Base-by-base conservation (phyloP, 1,284 basidiomycete species). In the Rhodotorula sp. region DNA sequence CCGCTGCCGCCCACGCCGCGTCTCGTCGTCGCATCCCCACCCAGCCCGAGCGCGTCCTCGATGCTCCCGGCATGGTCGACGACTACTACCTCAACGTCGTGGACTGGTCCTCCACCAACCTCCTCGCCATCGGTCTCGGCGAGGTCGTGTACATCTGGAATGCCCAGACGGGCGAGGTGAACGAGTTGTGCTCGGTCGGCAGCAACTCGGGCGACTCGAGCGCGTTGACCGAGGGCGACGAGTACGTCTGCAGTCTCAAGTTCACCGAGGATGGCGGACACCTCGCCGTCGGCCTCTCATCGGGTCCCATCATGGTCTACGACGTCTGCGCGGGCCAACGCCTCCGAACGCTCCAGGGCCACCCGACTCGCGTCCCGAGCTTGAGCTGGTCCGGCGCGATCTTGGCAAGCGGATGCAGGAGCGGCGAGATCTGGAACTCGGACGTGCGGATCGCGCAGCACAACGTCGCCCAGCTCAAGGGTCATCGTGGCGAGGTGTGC, bases 51-150 rank as follows among this genome's bases (percentile, higher is more conserved):
- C 86, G 92, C 31, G 92, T 97, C 4, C 85, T 99, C 18, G 96
- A 99, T 77, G 96, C 96, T 0, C 94, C 94, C 0, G 92, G 91
- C 2, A 90, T 97, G 83, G 86, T 90, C 52, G 93, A 98, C 76
- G 96, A 99, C 81, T 99, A 96, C 80, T 99, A 99, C 80, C 87
- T 97, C 77, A 99, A 99, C 80, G 84, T 99, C 47, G 81, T 98
- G 65, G 86, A 89, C 54, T 99, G 95, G 95, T 90, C 89, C 48
- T 85, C 85, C 44, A 86, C 87, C 68, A 98, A 99, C 80, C 83
- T 89, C 46, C 87, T 98, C 7, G 92, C 90, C 1, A 93, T 97
- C 67, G 94, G 90, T 0, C 85, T 97, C 6, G 89, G 87, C 40
- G 86, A 88, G 54, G 84, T 85, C 60, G 90, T 89, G 0, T 98